Evolutionary conservation across 169 alveolate genomes (phyloP), one percentile per base, ranked within the genome.

Genomic region (Neospora caninum): DNA sequence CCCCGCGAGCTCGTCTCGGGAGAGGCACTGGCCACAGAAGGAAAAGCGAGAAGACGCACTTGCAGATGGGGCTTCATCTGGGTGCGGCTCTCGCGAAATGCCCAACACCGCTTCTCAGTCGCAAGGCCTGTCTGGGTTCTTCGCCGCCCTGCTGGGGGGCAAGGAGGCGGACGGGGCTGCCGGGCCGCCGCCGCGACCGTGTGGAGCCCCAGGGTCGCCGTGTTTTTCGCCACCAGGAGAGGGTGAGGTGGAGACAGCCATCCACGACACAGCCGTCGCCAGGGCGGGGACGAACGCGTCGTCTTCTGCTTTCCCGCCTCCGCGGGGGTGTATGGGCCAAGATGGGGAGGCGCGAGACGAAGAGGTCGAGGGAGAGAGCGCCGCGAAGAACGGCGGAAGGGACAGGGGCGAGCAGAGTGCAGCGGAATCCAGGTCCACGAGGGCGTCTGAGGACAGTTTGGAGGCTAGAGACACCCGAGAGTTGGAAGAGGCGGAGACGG

Each of bases 181-280:
- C 34, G 73, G 73, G n/a, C 73, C 73, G n/a, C 73, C 73, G 34
- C 73, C 73, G 73, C 73, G 73, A 64, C 73, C 73, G 73, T 29
- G 22, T 49, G 58, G 13, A 13, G 73, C 73, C 13, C 73, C 73
- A 64, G 34, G 4, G 73, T 16, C 73, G 4, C 25, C 73, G 73
- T 64, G 16, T 22, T 29, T 7, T 4, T 22, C 73, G 16, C 73
- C 64, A 18, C 64, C 64, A 18, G 18, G 18, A 53, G 64, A 16
- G 73, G 73, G 73, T 29, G 73, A 64, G 16, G 34, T 9, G 22
- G 58, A 49, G 58, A 49, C 58, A 49, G 58, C 4, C 22, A 49
- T 4, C 58, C 58, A 49, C 13, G 58, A 49, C 4, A 7, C 58
- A 4, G 58, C 58, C 13, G 58, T 49, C 58, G 4, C 58, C n/a